Percentiles rank a stretch among this genome's conserved stretches.
Conservation (phyloP, 768 basidiomycete genomes). For the Suillus lakei region DNA sequence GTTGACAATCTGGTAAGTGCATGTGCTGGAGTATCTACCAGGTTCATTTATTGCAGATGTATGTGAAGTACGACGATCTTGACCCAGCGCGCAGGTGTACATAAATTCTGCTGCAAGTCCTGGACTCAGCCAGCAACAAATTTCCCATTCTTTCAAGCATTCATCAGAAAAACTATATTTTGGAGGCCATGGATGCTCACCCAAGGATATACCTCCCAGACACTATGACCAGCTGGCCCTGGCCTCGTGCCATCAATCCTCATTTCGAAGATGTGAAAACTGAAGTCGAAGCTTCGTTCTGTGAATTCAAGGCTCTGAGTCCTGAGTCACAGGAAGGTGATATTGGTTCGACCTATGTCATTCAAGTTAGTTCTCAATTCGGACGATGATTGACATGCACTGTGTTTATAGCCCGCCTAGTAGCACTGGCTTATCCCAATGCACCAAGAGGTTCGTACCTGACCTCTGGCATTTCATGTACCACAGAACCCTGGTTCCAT, state of each 20-base stretch:
- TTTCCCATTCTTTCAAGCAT: too few species aligned
- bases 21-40: too few species aligned
- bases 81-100: too few species aligned
- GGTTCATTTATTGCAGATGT: too few species aligned
- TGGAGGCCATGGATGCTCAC: not conserved
- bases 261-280: slow-evolving; percentile 38
- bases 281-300: slow-evolving; percentile 44
- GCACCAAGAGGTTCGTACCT: slow-evolving; percentile 8
- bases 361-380: not conserved
- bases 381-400: not conserved
- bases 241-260: slow-evolving; percentile 44
- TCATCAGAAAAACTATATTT: too few species aligned
- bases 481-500: not conserved
- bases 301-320: slow-evolving; percentile 40
- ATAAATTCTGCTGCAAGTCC: too few species aligned
- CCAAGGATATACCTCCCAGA: slow-evolving; percentile 36
- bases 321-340: slow-evolving; percentile 43
- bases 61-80: too few species aligned
- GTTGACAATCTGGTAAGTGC: too few species aligned
- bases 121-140: too few species aligned
- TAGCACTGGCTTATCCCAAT: slow-evolving; percentile 7
- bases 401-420: slow-evolving; percentile 3
- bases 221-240: slow-evolving; percentile 48
- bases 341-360: slow-evolving; percentile 34
- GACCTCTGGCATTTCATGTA: slow-evolving; percentile 15